Conservation (phyloP, 2,329 filamentous ascomycete species). For the Orbilia javanica region DNA sequence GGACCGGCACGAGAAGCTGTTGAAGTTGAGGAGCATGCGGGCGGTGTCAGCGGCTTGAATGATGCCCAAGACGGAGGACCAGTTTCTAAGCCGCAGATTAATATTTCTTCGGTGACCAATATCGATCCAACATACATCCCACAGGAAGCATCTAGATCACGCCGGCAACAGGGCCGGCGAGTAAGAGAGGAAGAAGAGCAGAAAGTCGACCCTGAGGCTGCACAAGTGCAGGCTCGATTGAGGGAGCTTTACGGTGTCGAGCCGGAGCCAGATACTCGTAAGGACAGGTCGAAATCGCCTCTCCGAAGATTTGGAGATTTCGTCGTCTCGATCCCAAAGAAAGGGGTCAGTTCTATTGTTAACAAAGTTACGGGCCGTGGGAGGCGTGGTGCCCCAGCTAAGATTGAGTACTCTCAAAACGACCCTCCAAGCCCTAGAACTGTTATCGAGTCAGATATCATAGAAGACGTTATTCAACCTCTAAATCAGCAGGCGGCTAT, state of each 20-base stretch:
- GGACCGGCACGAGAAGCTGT: background rate
- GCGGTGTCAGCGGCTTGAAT: background rate
- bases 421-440: background rate
- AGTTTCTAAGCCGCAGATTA: background rate
- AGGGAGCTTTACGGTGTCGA: background rate
- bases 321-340: conserved; percentile 9
- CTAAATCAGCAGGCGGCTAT: background rate
- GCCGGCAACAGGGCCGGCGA: background rate
- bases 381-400: background rate
- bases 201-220: background rate
- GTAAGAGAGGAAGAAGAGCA: background rate
- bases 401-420: background rate
- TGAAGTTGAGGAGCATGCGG: conserved; percentile 22
- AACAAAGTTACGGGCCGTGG: background rate
- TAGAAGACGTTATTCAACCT: background rate
- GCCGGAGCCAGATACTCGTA: background rate
- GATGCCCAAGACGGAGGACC: background rate
- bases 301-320: conserved; percentile 5
- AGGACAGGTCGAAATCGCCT: background rate
- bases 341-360: background rate
- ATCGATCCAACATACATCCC: background rate
- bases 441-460: background rate
- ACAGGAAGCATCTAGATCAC: background rate
- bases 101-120: background rate
- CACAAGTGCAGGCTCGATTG: background rate